phyloP scores from a whole-genome alignment of 768 basidiomycete genomes.

The Russula sp. region DNA sequence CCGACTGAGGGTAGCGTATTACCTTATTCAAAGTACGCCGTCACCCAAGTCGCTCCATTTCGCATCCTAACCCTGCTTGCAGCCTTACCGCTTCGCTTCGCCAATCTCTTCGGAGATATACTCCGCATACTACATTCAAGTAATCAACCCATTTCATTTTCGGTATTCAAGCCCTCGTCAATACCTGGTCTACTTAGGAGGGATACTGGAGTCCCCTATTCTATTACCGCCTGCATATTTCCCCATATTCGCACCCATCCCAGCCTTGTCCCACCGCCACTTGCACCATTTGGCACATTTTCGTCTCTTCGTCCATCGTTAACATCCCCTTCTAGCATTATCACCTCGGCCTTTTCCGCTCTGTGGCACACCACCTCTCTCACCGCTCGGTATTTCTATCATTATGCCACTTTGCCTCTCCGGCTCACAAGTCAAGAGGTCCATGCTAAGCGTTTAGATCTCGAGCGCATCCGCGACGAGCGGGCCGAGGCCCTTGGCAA shows the following conservation, averaged over 20 bases:
- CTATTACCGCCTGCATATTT: constrained; percentile 14
- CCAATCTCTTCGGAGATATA: constrained; percentile 23
- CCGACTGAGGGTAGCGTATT: constrained; percentile 46
- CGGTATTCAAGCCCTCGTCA: constrained; percentile 10
- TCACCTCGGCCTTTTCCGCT: constrained; percentile 19
- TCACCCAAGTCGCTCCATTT: neutral
- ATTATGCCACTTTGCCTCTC: constrained; percentile 45
- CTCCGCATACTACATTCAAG: constrained; percentile 18
- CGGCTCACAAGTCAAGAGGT: constrained; percentile 66
- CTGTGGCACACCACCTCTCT: constrained; percentile 15
- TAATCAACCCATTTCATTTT: constrained; percentile 13
- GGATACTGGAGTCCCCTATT: constrained; percentile 6
- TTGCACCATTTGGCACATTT: constrained; percentile 13
- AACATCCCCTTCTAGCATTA: constrained; percentile 12
- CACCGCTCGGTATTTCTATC: constrained; percentile 23
- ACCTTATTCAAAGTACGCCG: constrained; percentile 72
- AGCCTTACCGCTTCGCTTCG: constrained; percentile 22
- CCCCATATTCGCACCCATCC: constrained; percentile 25
- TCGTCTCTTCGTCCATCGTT: constrained; percentile 21
- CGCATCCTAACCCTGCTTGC: neutral
- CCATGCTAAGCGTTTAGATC: constrained; percentile 46
- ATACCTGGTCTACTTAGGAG: constrained; percentile 9
- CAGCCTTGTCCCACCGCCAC: constrained; percentile 19
- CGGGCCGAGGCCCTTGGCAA: constrained; percentile 62
- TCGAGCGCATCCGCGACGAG: constrained; percentile 61